Percentiles rank a stretch among this genome's conserved stretches.
Conservation (phyloP, 179 eudicot species). For the Monotropa hypopitys region DNA sequence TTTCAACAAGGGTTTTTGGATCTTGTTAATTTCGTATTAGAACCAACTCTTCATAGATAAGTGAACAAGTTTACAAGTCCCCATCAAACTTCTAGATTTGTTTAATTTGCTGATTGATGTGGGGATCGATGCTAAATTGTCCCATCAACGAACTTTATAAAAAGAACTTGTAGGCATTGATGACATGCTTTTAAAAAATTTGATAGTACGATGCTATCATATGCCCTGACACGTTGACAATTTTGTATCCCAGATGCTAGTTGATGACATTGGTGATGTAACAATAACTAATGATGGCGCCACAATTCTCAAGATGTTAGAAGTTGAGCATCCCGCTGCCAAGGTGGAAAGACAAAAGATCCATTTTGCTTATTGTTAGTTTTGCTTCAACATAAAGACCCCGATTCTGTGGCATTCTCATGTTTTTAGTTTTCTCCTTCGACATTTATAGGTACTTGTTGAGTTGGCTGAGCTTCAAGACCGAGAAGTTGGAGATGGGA, state of each 20-base stretch:
- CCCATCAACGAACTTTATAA: not conserved
- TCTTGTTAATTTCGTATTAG: not conserved
- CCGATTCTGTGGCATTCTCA: not conserved
- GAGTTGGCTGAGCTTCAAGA: conserved; percentile 98
- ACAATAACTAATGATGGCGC: conserved; percentile 99
- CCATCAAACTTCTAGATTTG: not conserved
- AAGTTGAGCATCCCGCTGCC: conserved; percentile 98
- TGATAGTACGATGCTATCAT: not conserved
- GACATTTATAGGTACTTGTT: conserved; percentile 50
- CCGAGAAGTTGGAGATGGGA: conserved; percentile 97
- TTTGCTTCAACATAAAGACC: not conserved
- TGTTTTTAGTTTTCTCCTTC: no score
- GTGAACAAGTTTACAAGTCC: not conserved
- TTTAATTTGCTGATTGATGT: not conserved
- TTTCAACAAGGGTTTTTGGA: not conserved
- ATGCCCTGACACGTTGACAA: not conserved
- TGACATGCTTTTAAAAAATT: not conserved
- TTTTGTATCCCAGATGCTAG: conserved; percentile 54
- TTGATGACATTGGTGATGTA: conserved; percentile 97
- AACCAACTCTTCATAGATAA: not conserved
- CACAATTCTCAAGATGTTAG: conserved; percentile 88
- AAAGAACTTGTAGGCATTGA: not conserved
- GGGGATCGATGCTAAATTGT: not conserved
- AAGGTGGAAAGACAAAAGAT: conserved; percentile 41
- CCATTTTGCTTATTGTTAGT: not conserved